A percentile compares a stretch with the other conserved stretches of the same genome.
Conservation (phyloP, 2,329 filamentous ascomycete genomes). For the Exophiala xenobiotica region DNA sequence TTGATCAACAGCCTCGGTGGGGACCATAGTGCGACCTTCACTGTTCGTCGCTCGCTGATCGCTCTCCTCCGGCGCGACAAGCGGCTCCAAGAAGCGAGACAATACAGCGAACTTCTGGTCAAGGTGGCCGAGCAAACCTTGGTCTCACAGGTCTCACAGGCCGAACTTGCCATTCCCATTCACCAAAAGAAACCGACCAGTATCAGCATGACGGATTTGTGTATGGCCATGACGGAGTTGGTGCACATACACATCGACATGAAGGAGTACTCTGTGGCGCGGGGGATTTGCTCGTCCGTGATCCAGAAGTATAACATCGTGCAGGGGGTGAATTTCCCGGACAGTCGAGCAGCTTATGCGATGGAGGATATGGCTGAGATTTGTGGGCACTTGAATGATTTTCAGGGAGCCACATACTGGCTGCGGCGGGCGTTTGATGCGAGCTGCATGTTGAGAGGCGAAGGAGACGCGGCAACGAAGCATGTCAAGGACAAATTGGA, state of each 20-base stretch:
- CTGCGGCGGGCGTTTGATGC: slow-evolving; percentile 6
- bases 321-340: slow-evolving; percentile 7
- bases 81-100: slow-evolving; percentile 6
- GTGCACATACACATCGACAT: slow-evolving; percentile 10
- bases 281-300: slow-evolving; percentile 1
- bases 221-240: slow-evolving; percentile 6
- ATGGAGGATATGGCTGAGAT: slow-evolving; percentile 16
- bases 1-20: neutral
- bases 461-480: slow-evolving; percentile 4
- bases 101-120: neutral
- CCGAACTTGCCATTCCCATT: neutral
- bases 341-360: slow-evolving; percentile 7
- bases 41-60: slow-evolving; percentile 9
- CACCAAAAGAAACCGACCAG: neutral
- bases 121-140: slow-evolving; percentile 3
- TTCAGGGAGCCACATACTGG: slow-evolving; percentile 1
- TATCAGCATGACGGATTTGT: slow-evolving; percentile 5
- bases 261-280: neutral
- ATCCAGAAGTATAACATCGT: neutral
- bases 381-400: neutral
- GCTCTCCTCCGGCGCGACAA: slow-evolving; percentile 6
- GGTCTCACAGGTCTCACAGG: neutral
- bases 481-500: slow-evolving; percentile 5
- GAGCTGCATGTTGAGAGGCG: slow-evolving; percentile 7
- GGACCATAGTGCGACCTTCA: neutral